phyloP scores from a whole-genome alignment of 306 rosid genomes.

The Vicia sativa region DNA sequence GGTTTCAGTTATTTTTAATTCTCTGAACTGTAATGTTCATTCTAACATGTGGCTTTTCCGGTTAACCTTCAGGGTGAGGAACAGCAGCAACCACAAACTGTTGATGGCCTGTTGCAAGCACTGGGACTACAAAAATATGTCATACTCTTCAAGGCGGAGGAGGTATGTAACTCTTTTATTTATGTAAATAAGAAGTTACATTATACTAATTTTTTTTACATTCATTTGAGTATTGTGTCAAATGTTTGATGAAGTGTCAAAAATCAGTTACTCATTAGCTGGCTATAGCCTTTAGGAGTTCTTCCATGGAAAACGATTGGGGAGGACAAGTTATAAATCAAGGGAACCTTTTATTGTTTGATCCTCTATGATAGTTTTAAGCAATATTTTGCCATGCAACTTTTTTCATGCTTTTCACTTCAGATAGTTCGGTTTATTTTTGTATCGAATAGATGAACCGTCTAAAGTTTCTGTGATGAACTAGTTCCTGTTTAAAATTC shows the following conservation, averaged over 20 bases:
- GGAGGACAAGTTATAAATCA: constrained; percentile 21
- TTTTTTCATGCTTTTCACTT: constrained; percentile 14
- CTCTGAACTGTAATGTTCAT: constrained; percentile 9
- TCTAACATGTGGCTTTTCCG: constrained; percentile 35
- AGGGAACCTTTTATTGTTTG: neutral
- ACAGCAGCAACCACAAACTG: constrained; percentile 68
- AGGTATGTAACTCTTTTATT: constrained; percentile 61
- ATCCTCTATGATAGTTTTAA: constrained; percentile 9
- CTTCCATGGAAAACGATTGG: constrained; percentile 28
- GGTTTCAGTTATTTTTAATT: constrained; percentile 18
- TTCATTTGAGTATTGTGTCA: constrained; percentile 15
- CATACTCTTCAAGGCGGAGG: constrained; percentile 90
- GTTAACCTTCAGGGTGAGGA: constrained; percentile 61
- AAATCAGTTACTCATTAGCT: constrained; percentile 2
- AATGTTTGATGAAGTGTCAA: constrained; percentile 31
- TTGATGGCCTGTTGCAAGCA: constrained; percentile 75
- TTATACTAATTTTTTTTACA: constrained; percentile 9
- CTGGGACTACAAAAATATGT: constrained; percentile 87
- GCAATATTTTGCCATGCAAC: constrained; percentile 2
- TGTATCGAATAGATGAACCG: too few species aligned
- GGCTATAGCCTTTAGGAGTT: neutral
- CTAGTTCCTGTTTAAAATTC: too few species aligned
- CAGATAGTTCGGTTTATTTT: constrained; percentile 3
- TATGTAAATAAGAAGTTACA: constrained; percentile 23
- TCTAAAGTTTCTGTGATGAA: too few species aligned